Percentiles rank a stretch among this genome's conserved stretches.
Evolutionary conservation across 1,284 basidiomycete genomes (phyloP).

Genomic region (Ustilago xerochloae): DNA sequence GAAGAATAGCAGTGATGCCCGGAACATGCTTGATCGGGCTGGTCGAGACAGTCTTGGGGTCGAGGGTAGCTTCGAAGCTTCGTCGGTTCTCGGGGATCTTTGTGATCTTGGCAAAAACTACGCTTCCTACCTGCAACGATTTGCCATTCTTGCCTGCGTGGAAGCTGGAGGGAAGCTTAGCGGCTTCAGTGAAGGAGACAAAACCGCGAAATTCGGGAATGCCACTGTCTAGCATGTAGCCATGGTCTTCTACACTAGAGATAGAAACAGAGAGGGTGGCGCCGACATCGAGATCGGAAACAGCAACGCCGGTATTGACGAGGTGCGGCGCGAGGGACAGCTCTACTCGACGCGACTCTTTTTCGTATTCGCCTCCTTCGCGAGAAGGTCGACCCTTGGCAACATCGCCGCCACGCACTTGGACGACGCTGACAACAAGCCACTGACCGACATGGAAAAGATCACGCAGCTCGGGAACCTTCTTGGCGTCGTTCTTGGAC

Average conservation of each 20-base stretch:
- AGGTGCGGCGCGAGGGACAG: slow-evolving; percentile 84
- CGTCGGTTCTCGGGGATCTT: slow-evolving; percentile 66
- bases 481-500: slow-evolving; percentile 16
- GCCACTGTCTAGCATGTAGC: slow-evolving; percentile 89
- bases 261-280: slow-evolving; percentile 58
- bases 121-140: slow-evolving; percentile 65
- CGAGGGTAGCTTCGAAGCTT: slow-evolving; percentile 65
- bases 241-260: slow-evolving; percentile 91
- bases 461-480: slow-evolving; percentile 69
- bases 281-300: slow-evolving; percentile 76
- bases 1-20: slow-evolving; percentile 82
- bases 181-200: slow-evolving; percentile 47
- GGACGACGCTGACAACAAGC: slow-evolving; percentile 81
- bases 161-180: slow-evolving; percentile 49
- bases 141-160: slow-evolving; percentile 43
- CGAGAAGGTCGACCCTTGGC: slow-evolving; percentile 75
- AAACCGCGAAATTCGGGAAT: slow-evolving; percentile 65
- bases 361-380: slow-evolving; percentile 63
- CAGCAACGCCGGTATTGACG: slow-evolving; percentile 84
- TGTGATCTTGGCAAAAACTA: slow-evolving; percentile 64
- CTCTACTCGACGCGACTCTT: slow-evolving; percentile 74
- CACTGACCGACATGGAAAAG: slow-evolving; percentile 89
- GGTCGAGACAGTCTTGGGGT: slow-evolving; percentile 54
- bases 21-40: slow-evolving; percentile 34
- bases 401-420: slow-evolving; percentile 73